Percentiles rank a stretch among this genome's conserved stretches.
Conservation (phyloP, 805 yeast genomes). For the Debaryomyces castellii region DNA sequence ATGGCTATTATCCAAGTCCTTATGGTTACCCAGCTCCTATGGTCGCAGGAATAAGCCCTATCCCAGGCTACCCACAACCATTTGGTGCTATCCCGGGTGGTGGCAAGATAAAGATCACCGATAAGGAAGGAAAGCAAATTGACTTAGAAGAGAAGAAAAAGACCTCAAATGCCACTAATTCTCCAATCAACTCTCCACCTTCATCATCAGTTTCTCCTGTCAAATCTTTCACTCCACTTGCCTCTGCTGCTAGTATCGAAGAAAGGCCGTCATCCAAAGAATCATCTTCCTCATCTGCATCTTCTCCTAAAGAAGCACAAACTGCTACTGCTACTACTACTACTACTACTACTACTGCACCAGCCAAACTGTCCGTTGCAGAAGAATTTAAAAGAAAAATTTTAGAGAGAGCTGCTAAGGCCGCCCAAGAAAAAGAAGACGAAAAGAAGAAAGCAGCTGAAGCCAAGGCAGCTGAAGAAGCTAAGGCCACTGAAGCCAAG, state of each 20-base stretch:
- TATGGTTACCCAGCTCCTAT: slow-evolving; percentile 21
- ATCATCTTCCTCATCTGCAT: slow-evolving; percentile 4
- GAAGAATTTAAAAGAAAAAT: slow-evolving; percentile 39
- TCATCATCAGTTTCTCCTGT: slow-evolving; percentile 12
- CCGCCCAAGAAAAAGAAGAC: slow-evolving; percentile 10
- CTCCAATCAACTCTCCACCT: slow-evolving; percentile 36
- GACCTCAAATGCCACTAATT: slow-evolving; percentile 21
- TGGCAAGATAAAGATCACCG: slow-evolving; percentile 37
- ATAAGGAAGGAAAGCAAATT: slow-evolving; percentile 41
- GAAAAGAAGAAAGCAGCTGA: slow-evolving; percentile 8
- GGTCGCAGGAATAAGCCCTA: slow-evolving; percentile 9
- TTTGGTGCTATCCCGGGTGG: slow-evolving; percentile 10
- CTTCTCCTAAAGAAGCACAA: slow-evolving; percentile 11
- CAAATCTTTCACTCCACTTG: slow-evolving; percentile 7
- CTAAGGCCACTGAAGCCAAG: slow-evolving; percentile 6
- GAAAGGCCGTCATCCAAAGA: slow-evolving; percentile 7
- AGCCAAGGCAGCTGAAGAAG: slow-evolving; percentile 5
- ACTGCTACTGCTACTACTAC: too few relatives aligned
- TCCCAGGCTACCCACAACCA: slow-evolving; percentile 9
- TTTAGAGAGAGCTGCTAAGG: slow-evolving; percentile 25
- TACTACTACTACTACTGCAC: slow-evolving; percentile 13
- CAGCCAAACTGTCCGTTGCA: slow-evolving; percentile 18
- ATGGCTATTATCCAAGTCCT: slow-evolving; percentile 25
- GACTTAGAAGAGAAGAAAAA: slow-evolving; percentile 43
- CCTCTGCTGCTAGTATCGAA: slow-evolving; percentile 9